Evolutionary conservation across 73 alveolate genomes (phyloP).

Genomic region (Uronychia setigera): DNA sequence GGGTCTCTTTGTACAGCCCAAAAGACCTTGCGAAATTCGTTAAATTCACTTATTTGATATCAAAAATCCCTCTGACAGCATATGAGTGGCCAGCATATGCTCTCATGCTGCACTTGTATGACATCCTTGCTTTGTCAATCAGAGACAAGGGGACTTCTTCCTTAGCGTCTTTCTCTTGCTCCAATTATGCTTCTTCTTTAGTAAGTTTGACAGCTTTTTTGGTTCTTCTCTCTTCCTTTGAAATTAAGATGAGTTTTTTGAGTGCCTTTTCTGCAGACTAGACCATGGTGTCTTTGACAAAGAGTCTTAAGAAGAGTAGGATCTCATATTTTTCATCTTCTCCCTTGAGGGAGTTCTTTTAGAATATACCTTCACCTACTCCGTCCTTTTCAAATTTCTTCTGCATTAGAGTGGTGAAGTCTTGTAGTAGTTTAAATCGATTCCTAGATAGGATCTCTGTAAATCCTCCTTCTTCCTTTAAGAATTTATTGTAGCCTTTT

Average conservation of each 20-base stretch:
- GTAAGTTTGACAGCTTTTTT: neutral
- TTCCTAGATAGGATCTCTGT: constrained; percentile 56
- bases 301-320: constrained; percentile 27
- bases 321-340: constrained; percentile 80
- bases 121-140: constrained; percentile 22
- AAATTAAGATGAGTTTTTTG: neutral
- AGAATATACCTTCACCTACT: constrained; percentile 28
- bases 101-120: constrained; percentile 54
- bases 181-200: constrained; percentile 1
- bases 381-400: constrained; percentile 54
- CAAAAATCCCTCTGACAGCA: constrained; percentile 31
- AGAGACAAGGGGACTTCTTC: constrained; percentile 15
- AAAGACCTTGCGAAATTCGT: constrained; percentile 44
- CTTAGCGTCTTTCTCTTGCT: neutral
- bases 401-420: constrained; percentile 59
- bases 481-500: constrained; percentile 51
- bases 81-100: constrained; percentile 61
- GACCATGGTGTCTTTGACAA: constrained; percentile 41
- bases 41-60: constrained; percentile 37
- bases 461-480: constrained; percentile 50
- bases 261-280: neutral
- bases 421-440: constrained; percentile 67
- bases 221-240: neutral
- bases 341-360: constrained; percentile 53
- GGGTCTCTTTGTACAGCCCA: neutral